Conservation (phyloP, 345 rosid genomes). For the Sonneratia alba region DNA sequence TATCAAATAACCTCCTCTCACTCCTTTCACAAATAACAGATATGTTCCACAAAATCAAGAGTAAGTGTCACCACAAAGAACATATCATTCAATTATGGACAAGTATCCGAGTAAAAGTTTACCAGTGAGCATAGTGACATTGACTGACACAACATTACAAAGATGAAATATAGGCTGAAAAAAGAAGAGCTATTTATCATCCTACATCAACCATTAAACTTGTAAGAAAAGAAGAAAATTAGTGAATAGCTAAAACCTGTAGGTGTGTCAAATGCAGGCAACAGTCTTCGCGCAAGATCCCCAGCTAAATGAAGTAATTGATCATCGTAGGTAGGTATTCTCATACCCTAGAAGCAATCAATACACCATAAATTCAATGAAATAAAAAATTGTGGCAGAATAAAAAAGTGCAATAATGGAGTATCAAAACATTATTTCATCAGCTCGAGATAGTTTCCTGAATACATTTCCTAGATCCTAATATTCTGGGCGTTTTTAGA, state of each 20-base stretch:
- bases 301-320: constrained; percentile 73
- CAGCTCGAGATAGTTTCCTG: background rate
- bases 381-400: background rate
- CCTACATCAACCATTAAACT: background rate
- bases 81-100: background rate
- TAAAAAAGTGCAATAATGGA: background rate
- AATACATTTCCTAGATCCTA: background rate
- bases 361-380: background rate
- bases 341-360: constrained; percentile 61
- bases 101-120: background rate
- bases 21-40: background rate
- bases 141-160: background rate
- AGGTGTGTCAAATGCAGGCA: constrained; percentile 98
- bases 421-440: background rate
- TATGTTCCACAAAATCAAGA: background rate
- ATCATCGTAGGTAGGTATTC: constrained; percentile 68
- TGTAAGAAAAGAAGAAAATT: constrained; percentile 4
- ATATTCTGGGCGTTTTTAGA: background rate
- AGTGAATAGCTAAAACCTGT: constrained; percentile 42
- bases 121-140: background rate
- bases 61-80: background rate
- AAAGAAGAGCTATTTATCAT: background rate
- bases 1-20: background rate
- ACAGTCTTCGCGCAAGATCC: constrained; percentile 70
- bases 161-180: background rate